These are phyloP conservation scores for Ceratobasidium papillatum DNA, from an alignment of 1,284 basidiomycete species.

Conservation along the genomic window DNA sequence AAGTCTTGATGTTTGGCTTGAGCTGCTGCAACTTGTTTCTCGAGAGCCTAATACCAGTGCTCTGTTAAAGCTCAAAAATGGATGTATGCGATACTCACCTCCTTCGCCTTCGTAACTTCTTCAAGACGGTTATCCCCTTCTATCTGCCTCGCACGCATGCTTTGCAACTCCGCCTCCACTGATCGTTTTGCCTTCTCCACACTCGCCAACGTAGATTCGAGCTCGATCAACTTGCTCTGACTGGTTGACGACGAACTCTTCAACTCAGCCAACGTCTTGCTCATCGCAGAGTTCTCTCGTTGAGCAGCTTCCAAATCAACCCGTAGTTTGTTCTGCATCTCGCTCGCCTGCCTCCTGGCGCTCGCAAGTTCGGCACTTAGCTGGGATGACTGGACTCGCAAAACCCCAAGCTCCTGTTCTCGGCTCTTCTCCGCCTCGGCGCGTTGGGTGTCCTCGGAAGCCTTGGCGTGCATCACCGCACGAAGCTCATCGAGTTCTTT, in stretches of 20 bases:
- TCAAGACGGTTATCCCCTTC: constrained; percentile 74
- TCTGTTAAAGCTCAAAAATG: constrained; percentile 23
- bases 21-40: constrained; percentile 76
- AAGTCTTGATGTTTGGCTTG: constrained; percentile 83
- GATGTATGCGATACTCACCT: constrained; percentile 59
- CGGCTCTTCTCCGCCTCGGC: constrained; percentile 87
- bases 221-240: constrained; percentile 60
- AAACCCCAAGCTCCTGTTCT: constrained; percentile 79
- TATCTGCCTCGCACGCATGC: constrained; percentile 74
- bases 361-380: constrained; percentile 70
- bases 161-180: constrained; percentile 78
- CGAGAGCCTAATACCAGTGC: constrained; percentile 63
- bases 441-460: constrained; percentile 84
- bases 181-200: constrained; percentile 76
- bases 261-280: constrained; percentile 70
- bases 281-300: constrained; percentile 66
- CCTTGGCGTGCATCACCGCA: constrained; percentile 81
- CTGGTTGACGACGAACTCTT: constrained; percentile 63
- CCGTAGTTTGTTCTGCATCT: constrained; percentile 73
- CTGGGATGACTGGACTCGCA: constrained; percentile 72
- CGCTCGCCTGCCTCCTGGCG: constrained; percentile 64
- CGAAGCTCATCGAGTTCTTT: constrained; percentile 88
- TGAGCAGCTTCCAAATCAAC: constrained; percentile 68
- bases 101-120: constrained; percentile 70
- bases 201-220: constrained; percentile 64